Evolutionary conservation across 1,284 basidiomycete genomes (phyloP), one percentile per base, ranked within the genome.

Genomic region (Puccinia polysora): DNA sequence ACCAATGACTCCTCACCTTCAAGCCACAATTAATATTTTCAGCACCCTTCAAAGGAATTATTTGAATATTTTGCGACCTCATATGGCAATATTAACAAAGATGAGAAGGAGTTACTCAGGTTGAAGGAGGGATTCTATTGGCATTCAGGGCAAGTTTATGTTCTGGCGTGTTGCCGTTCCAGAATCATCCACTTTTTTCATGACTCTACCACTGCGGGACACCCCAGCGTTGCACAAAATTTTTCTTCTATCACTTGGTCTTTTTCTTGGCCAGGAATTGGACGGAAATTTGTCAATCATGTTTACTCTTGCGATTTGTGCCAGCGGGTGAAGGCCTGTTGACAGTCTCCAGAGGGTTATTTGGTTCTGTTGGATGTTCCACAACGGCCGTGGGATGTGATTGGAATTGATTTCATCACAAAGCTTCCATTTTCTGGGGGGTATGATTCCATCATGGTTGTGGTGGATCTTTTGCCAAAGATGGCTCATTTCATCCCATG

Each of bases 361-460:
- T 34, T 64, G 30, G 30, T 49, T 20, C 25, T 25, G 7, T 15
- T 64, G 8, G 30, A 25, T 4, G 23, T 38, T 3, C 5, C 8
- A 0, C 8, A 43, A 1, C 15, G 62, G 12, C 83, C 83, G 0
- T 85, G 81, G 78, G 75, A 77, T 34, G 77, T 78, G 0, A 78
- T 85, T 5, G 81, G 81, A 0, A 80, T 84, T 79, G 84, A 85
- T 73, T 79, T 82, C 62, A 83, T 85, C 36, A 78, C 78, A 5
- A 78, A 80, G 20, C 77, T 85, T 0, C 84, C 83, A 0, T 7
- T 7, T 6, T 81, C 79, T 0, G 74, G 77, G 4, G 80, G 80
- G 1, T 82, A 67, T 74, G 76, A 82, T 71, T 65, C 81, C 2
- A 81, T 85, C 3, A 64, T 82, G 0, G 82, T 84, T 0, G 77